Base-by-base conservation (phyloP, 2,329 filamentous ascomycete genomes). In the Hymenoscyphus scutula region DNA sequence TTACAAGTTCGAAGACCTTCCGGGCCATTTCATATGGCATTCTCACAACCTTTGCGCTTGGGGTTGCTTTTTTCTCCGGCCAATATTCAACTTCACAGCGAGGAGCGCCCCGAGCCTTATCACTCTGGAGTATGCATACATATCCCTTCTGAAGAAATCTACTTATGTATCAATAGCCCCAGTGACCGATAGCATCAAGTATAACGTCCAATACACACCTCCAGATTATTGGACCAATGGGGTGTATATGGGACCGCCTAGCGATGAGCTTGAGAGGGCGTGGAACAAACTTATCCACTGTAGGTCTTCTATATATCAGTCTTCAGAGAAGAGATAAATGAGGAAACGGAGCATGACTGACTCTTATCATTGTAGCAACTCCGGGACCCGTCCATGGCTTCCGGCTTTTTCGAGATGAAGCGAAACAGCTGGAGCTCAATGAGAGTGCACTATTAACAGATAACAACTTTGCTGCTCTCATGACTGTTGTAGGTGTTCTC, bases 361-460 rank as follows among this genome's bases (percentile, higher is more conserved):
- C n/a, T 37, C 30, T 57, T n/a, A 25, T 25, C n/a, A 27, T 25
- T n/a, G 25, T 41, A 57, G 55, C 55, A 19, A 41, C 30, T 41
- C 55, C 30, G 23, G 34, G 25, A 23, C 55, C 41, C 34, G 53
- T 56, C 15, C 53, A 56, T 56, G 55, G 55, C n/a, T 23, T 57
- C 34, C 30, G 55, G 23, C 55, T 57, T 57, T 41, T 23, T 57
- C 55, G 55, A 38, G 55, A 57, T 41, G 55, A 57, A 38, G 55
- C 55, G n/a, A 57, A 23, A 41, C 55, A 19, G 19, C 34, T 57
- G 29, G 34, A 45, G 11, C 30, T 57, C n/a, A 57, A 41, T 29
- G 55, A 57, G 34, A 57, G 55, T 41, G 55, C 34, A 38, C 55
- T 57, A 15, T 38, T 57, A 41, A 38, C 29, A 41, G 55, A 57